Base-by-base conservation (phyloP, 495 filamentous ascomycete genomes). In the Neurospora sp. region DNA sequence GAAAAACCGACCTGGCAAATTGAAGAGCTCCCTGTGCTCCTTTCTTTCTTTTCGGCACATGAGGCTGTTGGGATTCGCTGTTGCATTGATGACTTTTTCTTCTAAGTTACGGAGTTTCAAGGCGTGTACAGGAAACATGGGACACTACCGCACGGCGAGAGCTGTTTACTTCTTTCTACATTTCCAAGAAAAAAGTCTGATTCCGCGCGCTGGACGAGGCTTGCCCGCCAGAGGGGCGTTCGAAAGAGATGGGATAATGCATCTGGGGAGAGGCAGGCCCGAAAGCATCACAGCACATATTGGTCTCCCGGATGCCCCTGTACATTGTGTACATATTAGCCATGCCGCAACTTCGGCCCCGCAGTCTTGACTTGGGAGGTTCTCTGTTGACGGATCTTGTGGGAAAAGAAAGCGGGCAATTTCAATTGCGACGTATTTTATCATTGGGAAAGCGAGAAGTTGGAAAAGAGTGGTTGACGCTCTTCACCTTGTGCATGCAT, bases 121-220 rank as follows among this genome's bases (percentile, higher is more conserved):
- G 69, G 73, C 71, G 72, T 71, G 74, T 70, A 70, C 68, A 45
- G 75, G 76, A 73, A 76, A 75, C 40, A 59, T 71, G 27, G 61
- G 61, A 75, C 76, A 74, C 72, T 75, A 75, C 44, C 74, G 71
- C 65, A 78, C 71, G 72, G 73, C 72, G 71, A 42, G 68, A 45
- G 45, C 69, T 73, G 68, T 69, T 65, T 75, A 73, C 37, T 74
- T 69, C 45, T 73, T 74, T 71, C 48, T 65, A 71, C 37, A 59
- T 38, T 71, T 65, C 31, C 70, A 38, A n/a, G 27, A n/a, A 37
- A 68, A 40, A 40, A 9, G 40, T 65, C 53, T 35, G 27, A 65
- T 65, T 65, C 53, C 27, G 53, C 53, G 71, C 38, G 44, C 40
- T 40, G 71, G 59, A 42, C 71, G 41, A 53, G 53, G 37, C 59